Conservation (phyloP, 164 flowering plant genomes). For the Tetrastigma voinierianum region DNA sequence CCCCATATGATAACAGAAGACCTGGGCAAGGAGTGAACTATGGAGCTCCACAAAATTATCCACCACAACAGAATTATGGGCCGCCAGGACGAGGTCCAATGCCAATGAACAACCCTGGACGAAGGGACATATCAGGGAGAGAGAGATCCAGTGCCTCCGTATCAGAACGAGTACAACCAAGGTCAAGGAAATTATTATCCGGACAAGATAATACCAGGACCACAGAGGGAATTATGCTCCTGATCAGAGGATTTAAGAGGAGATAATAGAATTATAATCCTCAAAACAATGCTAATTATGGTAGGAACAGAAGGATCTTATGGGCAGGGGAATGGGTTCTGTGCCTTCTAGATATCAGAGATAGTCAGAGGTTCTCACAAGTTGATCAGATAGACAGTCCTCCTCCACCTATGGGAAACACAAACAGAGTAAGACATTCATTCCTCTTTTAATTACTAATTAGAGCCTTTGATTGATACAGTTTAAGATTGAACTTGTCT, state of each 20-base stretch:
- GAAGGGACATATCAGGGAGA: constrained; percentile 18
- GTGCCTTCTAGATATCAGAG: constrained; percentile 21
- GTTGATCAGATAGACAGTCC: constrained; percentile 19
- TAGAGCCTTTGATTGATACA: neutral
- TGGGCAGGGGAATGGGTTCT: constrained; percentile 10
- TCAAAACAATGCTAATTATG: constrained; percentile 18
- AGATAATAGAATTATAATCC: constrained; percentile 30
- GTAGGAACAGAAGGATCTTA: constrained; percentile 14
- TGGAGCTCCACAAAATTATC: constrained; percentile 26
- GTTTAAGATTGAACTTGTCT: no score
- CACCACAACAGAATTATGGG: constrained; percentile 32
- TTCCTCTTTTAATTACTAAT: neutral
- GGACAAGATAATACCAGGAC: constrained; percentile 25
- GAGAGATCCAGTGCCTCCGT: no score
- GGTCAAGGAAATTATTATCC: constrained; percentile 25
- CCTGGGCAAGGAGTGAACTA: constrained; percentile 6
- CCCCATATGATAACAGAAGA: constrained; percentile 4
- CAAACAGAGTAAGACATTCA: constrained; percentile 28
- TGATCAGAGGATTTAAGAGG: constrained; percentile 30
- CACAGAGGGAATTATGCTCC: constrained; percentile 28
- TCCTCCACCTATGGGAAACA: constrained; percentile 20
- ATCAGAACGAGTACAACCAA: constrained; percentile 32
- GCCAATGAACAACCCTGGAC: no score
- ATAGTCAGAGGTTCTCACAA: constrained; percentile 21
- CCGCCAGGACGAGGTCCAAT: constrained; percentile 17